Percentiles rank a stretch among this genome's conserved stretches.
phyloP scores from a whole-genome alignment of 1,139 yeast species.

The Candida sp. region DNA sequence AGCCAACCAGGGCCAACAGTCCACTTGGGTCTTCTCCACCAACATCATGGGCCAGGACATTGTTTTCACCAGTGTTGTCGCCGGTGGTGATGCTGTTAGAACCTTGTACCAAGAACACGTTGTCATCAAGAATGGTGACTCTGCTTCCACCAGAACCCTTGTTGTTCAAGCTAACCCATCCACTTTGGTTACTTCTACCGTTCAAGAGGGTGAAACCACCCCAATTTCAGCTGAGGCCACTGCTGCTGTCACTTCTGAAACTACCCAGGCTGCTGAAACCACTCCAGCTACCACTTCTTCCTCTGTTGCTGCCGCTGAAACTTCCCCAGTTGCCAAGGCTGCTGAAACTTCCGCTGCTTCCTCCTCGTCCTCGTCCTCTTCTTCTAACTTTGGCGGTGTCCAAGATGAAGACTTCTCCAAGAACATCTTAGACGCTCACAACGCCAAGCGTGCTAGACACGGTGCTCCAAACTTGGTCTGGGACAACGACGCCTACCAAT shows the following conservation, averaged over 20 bases:
- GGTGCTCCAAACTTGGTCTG: constrained; percentile 64
- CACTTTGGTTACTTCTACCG: constrained; percentile 10
- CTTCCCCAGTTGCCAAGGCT: constrained; percentile 4
- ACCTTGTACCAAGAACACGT: constrained; percentile 10
- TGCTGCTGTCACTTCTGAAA: constrained; percentile 7
- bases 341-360: constrained; percentile 8
- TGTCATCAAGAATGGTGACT: constrained; percentile 12
- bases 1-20: constrained; percentile 5
- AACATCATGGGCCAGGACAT: constrained; percentile 13
- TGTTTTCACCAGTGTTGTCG: constrained; percentile 12
- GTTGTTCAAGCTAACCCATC: constrained; percentile 13
- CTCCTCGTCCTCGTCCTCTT: constrained; percentile 8
- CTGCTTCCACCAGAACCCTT: constrained; percentile 10
- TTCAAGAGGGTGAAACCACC: constrained; percentile 7
- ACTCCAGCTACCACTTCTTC: constrained; percentile 11
- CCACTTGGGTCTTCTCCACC: constrained; percentile 16
- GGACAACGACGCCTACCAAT: constrained; percentile 63
- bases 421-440: constrained; percentile 61
- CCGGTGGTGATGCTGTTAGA: constrained; percentile 2
- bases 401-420: constrained; percentile 13
- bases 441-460: constrained; percentile 69
- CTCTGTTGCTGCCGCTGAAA: constrained; percentile 7
- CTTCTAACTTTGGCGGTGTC: constrained; percentile 13
- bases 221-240: constrained; percentile 15
- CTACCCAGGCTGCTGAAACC: constrained; percentile 17